Conservation (phyloP, 768 basidiomycete genomes). For the Mrakia blollopis region DNA sequence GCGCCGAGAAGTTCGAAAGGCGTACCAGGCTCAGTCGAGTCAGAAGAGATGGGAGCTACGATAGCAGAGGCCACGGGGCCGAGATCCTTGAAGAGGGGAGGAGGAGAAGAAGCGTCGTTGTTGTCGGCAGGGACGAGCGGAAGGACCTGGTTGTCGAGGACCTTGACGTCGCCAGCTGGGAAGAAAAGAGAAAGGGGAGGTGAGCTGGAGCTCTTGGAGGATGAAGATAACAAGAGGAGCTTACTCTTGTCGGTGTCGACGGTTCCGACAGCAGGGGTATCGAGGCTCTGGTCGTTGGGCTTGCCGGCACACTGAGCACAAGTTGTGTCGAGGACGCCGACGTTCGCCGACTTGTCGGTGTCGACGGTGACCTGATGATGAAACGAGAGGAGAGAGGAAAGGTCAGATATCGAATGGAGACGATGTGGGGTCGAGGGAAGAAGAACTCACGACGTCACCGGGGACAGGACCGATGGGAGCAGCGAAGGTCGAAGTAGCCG, state of each 20-base stretch:
- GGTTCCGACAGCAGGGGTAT: neutral
- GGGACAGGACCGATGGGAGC: neutral
- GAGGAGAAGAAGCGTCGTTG: neutral
- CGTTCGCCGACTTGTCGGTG: constrained; percentile 1
- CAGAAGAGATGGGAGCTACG: neutral
- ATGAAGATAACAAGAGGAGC: neutral
- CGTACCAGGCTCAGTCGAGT: too few species aligned
- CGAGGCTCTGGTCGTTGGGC: constrained; percentile 9
- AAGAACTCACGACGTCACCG: neutral
- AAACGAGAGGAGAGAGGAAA: neutral
- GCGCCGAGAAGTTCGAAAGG: neutral
- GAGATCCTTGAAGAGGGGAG: neutral
- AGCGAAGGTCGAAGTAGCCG: neutral
- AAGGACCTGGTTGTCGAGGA: neutral
- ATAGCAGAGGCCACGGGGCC: neutral
- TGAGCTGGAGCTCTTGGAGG: neutral
- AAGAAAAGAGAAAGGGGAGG: neutral
- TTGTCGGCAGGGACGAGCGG: neutral
- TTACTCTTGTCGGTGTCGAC: constrained; percentile 16
- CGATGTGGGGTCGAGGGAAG: neutral
- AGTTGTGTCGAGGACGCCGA: neutral
- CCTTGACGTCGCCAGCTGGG: neutral
- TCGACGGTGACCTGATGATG: constrained; percentile 8
- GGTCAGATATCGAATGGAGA: neutral
- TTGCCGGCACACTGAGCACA: neutral